Conservation (phyloP, 306 rosid genomes). For the Hippophae gyantsensis region DNA sequence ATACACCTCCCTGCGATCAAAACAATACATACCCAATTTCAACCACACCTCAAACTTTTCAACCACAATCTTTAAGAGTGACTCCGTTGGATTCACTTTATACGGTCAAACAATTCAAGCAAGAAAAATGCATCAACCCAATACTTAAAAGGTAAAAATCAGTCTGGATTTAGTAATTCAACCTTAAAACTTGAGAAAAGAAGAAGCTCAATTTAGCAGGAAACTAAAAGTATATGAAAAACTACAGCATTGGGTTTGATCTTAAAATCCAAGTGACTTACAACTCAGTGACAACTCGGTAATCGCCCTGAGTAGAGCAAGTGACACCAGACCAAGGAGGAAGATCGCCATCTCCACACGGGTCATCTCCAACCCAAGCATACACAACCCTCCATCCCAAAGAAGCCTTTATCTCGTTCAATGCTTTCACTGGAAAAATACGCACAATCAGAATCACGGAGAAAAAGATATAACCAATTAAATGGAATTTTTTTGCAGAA, state of each 20-base stretch:
- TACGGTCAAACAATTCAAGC: not conserved
- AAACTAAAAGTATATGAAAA: not conserved
- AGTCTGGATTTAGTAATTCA: too few species aligned
- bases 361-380: slow-evolving; percentile 99
- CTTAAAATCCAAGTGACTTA: slow-evolving; percentile 19
- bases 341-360: slow-evolving; percentile 93
- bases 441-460: not conserved
- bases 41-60: not conserved
- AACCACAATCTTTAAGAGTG: not conserved
- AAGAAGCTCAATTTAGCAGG: too few species aligned
- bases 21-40: not conserved
- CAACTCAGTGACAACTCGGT: slow-evolving; percentile 92
- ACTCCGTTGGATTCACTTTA: not conserved
- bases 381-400: slow-evolving; percentile 98
- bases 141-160: too few species aligned
- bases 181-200: too few species aligned
- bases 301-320: slow-evolving; percentile 93
- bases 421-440: slow-evolving; percentile 59
- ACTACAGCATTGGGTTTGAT: not conserved
- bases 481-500: slow-evolving; percentile 6
- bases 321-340: slow-evolving; percentile 99
- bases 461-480: not conserved
- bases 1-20: slow-evolving; percentile 73
- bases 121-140: not conserved
- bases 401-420: slow-evolving; percentile 97